Conservation (phyloP, 2,329 filamentous ascomycete genomes). For the Ampelomyces quisqualis region DNA sequence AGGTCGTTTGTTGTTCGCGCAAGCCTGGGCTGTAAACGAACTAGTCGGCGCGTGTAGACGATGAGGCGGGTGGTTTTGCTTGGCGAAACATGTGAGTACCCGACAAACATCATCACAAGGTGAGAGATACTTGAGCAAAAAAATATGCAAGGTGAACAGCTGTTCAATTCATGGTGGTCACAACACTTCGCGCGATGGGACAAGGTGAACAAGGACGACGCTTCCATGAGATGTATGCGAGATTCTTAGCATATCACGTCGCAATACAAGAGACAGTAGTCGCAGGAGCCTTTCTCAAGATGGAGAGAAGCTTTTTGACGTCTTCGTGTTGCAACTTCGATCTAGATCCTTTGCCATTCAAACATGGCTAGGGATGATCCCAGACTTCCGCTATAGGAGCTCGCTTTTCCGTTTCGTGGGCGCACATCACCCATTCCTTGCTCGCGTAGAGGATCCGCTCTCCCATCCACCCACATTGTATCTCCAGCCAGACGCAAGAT, state of each 20-base stretch:
- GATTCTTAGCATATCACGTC: background rate
- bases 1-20: conserved; percentile 25
- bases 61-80: conserved; percentile 1
- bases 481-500: conserved; percentile 38
- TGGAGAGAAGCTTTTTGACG: conserved; percentile 24
- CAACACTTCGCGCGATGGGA: too few species aligned
- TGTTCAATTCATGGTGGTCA: too few species aligned
- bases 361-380: conserved; percentile 5
- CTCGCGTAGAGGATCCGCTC: conserved; percentile 36
- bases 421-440: conserved; percentile 34
- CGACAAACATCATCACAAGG: background rate
- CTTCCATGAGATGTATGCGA: too few species aligned
- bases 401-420: conserved; percentile 20
- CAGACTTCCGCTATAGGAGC: conserved; percentile 20
- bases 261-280: background rate
- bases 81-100: conserved; percentile 2
- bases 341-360: conserved; percentile 8
- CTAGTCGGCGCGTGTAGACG: conserved; percentile 4
- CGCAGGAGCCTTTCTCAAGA: conserved; percentile 22
- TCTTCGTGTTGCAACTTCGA: conserved; percentile 19
- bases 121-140: too few species aligned
- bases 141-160: too few species aligned
- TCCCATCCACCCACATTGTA: conserved; percentile 35
- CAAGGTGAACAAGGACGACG: too few species aligned
- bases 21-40: conserved; percentile 19